Evolutionary conservation across 108 stramenopile genomes (phyloP).

Genomic region (Nannochloropsis gaditana): DNA sequence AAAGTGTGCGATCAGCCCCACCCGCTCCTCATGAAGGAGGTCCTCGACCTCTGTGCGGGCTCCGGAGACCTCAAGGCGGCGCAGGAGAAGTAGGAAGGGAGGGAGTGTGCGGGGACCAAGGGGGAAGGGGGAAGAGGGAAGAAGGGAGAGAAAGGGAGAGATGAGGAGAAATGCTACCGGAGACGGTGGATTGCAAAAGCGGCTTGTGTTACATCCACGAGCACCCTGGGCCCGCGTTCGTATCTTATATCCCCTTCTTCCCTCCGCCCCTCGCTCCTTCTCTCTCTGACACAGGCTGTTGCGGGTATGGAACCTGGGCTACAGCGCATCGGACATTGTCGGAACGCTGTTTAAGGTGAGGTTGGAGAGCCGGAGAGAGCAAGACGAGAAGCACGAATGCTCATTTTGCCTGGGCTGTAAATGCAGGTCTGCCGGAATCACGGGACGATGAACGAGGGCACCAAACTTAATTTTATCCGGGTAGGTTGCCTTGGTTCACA

Average conservation of each 20-base stretch:
- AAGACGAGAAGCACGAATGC: background rate
- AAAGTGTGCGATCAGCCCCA: slow-evolving; percentile 99
- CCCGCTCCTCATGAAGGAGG: slow-evolving; percentile 72
- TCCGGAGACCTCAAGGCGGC: slow-evolving; percentile 63
- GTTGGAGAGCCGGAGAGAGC: slow-evolving; percentile 58
- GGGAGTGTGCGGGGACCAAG: slow-evolving; percentile 68
- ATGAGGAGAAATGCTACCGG: background rate
- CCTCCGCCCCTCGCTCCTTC: slow-evolving; percentile 19
- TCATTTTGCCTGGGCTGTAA: background rate
- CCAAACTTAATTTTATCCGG: slow-evolving; percentile 56
- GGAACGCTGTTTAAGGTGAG: slow-evolving; percentile 78
- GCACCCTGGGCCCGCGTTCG: too few species aligned
- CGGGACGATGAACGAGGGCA: slow-evolving; percentile 65
- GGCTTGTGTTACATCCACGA: too few species aligned
- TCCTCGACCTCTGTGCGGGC: slow-evolving; percentile 62
- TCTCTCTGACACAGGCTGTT: slow-evolving; percentile 44
- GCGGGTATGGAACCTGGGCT: background rate
- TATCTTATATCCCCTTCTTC: background rate
- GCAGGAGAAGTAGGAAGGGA: slow-evolving; percentile 50
- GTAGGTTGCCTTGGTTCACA: background rate
- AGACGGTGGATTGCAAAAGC: too few species aligned
- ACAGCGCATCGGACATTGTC: slow-evolving; percentile 67
- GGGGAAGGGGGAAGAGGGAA: background rate
- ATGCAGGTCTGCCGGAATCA: slow-evolving; percentile 33
- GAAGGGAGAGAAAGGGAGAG: background rate